Evolutionary conservation across 495 filamentous ascomycete genomes (phyloP).

Genomic region (Penicillium manginii): DNA sequence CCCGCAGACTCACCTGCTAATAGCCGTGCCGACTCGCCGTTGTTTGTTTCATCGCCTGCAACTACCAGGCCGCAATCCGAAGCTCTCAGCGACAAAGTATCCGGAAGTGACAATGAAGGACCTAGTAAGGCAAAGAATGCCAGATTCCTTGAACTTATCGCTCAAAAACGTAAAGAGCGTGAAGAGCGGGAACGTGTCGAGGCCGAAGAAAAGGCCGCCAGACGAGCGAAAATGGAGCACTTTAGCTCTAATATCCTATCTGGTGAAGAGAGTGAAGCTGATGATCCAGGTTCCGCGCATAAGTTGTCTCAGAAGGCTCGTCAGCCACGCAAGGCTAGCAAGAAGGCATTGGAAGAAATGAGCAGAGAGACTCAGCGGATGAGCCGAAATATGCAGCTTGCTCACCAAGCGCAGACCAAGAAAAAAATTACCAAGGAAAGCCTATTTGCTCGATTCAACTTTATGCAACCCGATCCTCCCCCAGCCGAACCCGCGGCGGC

Average conservation of each 20-base stretch:
- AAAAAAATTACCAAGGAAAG: constrained; percentile 89
- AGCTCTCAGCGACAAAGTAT: constrained; percentile 10
- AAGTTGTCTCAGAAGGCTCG: constrained; percentile 66
- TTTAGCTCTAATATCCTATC: constrained; percentile 41
- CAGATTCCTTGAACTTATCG: constrained; percentile 69
- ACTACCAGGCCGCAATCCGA: constrained; percentile 5
- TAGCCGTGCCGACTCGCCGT: constrained; percentile 39
- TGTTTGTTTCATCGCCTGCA: constrained; percentile 45
- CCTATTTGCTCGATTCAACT: constrained; percentile 84
- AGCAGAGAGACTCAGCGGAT: constrained; percentile 89
- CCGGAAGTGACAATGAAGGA: constrained; percentile 37
- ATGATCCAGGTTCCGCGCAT: constrained; percentile 59
- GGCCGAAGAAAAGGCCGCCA: constrained; percentile 54
- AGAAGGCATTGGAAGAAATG: constrained; percentile 97
- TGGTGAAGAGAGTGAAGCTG: constrained; percentile 50
- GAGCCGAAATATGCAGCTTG: constrained; percentile 83
- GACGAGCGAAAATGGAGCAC: constrained; percentile 38
- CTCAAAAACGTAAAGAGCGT: constrained; percentile 70
- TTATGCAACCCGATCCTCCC: constrained; percentile 46
- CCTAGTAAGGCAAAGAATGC: constrained; percentile 54
- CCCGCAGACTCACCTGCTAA: constrained; percentile 23
- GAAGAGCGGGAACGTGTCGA: constrained; percentile 64
- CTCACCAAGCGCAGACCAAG: constrained; percentile 87
- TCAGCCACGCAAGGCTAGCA: constrained; percentile 85
- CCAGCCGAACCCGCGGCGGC: constrained; percentile 24